These are phyloP conservation scores for Zygosaccharomyces kombuchaensis DNA, from an alignment of 805 yeast genomes.

Conservation along the genomic window DNA sequence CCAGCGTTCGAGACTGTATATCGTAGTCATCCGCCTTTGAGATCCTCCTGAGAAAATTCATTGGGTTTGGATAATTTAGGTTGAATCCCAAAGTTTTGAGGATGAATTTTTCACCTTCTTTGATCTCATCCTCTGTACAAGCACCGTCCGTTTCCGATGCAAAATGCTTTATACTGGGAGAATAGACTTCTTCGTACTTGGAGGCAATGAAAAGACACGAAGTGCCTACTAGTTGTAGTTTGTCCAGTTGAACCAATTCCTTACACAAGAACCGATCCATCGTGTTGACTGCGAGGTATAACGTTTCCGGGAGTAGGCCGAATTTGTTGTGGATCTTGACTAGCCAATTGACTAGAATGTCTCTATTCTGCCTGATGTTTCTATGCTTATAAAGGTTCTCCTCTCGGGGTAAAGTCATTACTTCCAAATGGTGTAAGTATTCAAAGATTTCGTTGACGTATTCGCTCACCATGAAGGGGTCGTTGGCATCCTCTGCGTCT, in stretches of 20 bases:
- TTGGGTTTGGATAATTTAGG: slow-evolving; percentile 84
- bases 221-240: slow-evolving; percentile 80
- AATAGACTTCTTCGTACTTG: slow-evolving; percentile 87
- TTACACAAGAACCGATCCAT: slow-evolving; percentile 83
- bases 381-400: slow-evolving; percentile 40
- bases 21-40: slow-evolving; percentile 94
- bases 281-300: slow-evolving; percentile 75
- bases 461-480: slow-evolving; percentile 89
- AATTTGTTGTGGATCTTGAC: slow-evolving; percentile 84
- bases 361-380: slow-evolving; percentile 48
- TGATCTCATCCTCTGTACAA: slow-evolving; percentile 73
- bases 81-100: slow-evolving; percentile 70
- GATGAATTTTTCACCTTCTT: slow-evolving; percentile 80
- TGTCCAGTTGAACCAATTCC: slow-evolving; percentile 73
- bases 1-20: slow-evolving; percentile 83
- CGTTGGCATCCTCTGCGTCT: slow-evolving; percentile 74
- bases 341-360: slow-evolving; percentile 90
- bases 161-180: slow-evolving; percentile 82
- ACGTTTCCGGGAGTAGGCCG: slow-evolving; percentile 79
- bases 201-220: slow-evolving; percentile 86
- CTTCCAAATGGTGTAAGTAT: slow-evolving; percentile 68
- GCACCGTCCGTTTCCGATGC: slow-evolving; percentile 86
- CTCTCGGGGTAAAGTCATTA: slow-evolving; percentile 58
- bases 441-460: slow-evolving; percentile 84
- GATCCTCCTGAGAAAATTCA: slow-evolving; percentile 86